A percentile compares a stretch with the other conserved stretches of the same genome.
Evolutionary conservation across 345 rosid species (phyloP).

Genomic region (Psidium guajava): DNA sequence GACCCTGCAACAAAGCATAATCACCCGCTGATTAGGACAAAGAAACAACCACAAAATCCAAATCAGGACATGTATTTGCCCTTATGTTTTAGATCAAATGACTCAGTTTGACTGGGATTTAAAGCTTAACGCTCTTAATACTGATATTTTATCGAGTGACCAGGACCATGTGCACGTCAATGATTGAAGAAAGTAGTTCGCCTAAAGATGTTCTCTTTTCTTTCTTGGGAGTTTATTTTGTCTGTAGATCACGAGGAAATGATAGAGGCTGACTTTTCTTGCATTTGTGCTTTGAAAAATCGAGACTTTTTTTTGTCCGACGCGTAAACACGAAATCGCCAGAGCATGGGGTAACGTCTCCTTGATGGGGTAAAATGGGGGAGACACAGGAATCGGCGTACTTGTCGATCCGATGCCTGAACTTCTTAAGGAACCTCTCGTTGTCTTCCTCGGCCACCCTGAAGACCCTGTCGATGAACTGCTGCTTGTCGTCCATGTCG

Average conservation of each 20-base stretch:
- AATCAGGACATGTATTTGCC: neutral
- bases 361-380: neutral
- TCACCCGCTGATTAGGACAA: neutral
- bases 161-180: neutral
- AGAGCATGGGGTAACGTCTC: neutral
- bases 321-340: neutral
- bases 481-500: conserved; percentile 48
- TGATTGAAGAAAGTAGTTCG: neutral
- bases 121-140: neutral
- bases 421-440: conserved; percentile 59
- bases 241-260: neutral
- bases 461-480: conserved; percentile 62
- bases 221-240: neutral
- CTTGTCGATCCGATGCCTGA: conserved; percentile 69
- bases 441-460: conserved; percentile 86
- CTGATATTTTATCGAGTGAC: neutral
- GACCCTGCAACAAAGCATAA: conserved; percentile 32
- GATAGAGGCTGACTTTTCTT: neutral
- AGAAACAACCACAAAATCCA: neutral
- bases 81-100: neutral
- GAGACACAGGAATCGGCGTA: conserved; percentile 7
- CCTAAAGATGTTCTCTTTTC: neutral
- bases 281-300: neutral
- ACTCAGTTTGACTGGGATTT: neutral
- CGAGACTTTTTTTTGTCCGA: neutral